These are phyloP conservation scores for Cystobasidium tubakii DNA, from an alignment of 768 basidiomycete species.

Conservation along the genomic window DNA sequence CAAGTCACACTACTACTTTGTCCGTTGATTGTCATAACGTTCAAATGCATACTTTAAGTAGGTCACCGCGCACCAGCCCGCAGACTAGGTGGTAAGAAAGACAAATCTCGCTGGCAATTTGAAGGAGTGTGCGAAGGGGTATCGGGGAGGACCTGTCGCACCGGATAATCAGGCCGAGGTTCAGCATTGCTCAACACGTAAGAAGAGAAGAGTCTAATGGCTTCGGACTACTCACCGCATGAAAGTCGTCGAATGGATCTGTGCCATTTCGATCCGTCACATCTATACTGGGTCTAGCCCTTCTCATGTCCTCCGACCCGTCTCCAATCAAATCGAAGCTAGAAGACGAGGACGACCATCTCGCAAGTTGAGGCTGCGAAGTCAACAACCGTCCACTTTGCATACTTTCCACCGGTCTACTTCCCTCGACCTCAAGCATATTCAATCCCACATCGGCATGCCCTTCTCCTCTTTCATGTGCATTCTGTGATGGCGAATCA, in stretches of 20 bases:
- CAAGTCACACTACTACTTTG: no score
- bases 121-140: neutral
- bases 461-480: neutral
- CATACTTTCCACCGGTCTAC: neutral
- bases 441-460: neutral
- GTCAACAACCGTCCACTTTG: neutral
- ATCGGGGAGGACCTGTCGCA: neutral
- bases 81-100: slow-evolving; percentile 1
- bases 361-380: neutral
- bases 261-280: neutral
- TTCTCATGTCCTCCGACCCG: neutral
- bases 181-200: no score
- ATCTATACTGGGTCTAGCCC: neutral
- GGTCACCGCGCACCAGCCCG: neutral
- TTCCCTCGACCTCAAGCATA: neutral
- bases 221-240: neutral
- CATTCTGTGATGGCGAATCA: neutral
- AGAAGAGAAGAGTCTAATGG: no score
- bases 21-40: no score
- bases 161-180: neutral
- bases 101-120: neutral
- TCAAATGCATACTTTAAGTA: no score
- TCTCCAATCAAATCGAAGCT: neutral
- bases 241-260: slow-evolving; percentile 7
- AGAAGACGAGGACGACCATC: neutral